Base-by-base conservation (phyloP, 176 grass and related monocot species). In the Ampelocalamus luodianensis region DNA sequence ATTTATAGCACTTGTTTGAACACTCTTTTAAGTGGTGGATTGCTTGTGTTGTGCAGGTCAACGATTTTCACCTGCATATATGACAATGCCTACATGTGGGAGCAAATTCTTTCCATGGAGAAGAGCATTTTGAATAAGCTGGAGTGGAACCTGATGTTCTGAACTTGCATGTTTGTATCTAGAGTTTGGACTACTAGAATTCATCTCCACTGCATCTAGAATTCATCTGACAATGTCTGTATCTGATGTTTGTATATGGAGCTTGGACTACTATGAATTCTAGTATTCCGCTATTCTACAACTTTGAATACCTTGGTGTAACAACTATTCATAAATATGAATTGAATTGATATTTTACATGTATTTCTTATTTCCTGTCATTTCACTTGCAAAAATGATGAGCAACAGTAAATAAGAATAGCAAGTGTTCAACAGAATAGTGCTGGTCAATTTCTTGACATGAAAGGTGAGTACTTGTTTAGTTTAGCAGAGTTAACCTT, bases 61-160 rank as follows among this genome's bases (percentile, higher is more conserved):
- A 34, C 18, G 91, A 96, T 9, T 87, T 87, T 96, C 72, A 85
- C 89, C 26, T 37, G 32, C 18, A 68, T 92, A 45, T 42, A 75
- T 40, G 78, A 79, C 38, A 38, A 71, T 8, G 17, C 83, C 14
- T 85, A 74, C 88, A 45, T 14, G 10, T 58, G 76, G 39, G 27
- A 76, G 2, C 65, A 91, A 4, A 77, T 93, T 17, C 83, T 93
- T 0, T 11, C 11, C n/a, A 90, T 91, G 80, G 95, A 98, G 78
- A 98, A 95, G 69, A 26, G 27, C 15, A 98, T 98, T 12, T 49
- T 98, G 62, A 88, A 98, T 63, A 86, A 11, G 36, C 65, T 98
- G 13, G 80, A 91, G n/a, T 95, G 95, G 93, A 93, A 92, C 68
- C 71, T 98, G 15, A 9, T 65, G 15, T 32, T 27, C 9, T 80